Percentiles rank a stretch among this genome's conserved stretches.
Evolutionary conservation across 768 basidiomycete genomes (phyloP).

Genomic region (Tulasnella calospora): DNA sequence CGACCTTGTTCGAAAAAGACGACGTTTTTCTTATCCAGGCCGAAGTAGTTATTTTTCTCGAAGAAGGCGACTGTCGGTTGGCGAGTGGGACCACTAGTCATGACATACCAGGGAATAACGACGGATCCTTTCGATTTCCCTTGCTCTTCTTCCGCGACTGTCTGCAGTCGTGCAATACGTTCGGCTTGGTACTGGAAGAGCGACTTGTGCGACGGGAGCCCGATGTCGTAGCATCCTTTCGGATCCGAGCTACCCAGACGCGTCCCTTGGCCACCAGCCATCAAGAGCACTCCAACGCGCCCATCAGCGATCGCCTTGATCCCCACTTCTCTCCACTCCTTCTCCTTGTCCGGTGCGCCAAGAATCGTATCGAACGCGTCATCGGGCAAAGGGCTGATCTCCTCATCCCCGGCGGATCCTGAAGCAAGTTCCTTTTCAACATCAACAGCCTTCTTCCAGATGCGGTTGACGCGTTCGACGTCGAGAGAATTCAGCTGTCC

Average conservation of each 20-base stretch:
- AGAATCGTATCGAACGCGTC: slow-evolving; percentile 63
- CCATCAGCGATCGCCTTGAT: slow-evolving; percentile 74
- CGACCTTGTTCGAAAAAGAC: slow-evolving; percentile 95
- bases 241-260: slow-evolving; percentile 86
- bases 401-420: slow-evolving; percentile 38
- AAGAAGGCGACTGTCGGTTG: slow-evolving; percentile 83
- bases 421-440: slow-evolving; percentile 51
- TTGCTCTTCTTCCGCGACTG: slow-evolving; percentile 53
- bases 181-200: slow-evolving; percentile 99
- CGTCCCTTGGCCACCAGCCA: slow-evolving; percentile 98
- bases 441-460: slow-evolving; percentile 70
- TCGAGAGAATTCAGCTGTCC: slow-evolving; percentile 75
- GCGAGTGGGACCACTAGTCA: slow-evolving; percentile 97
- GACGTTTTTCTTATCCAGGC: slow-evolving; percentile 71
- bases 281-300: slow-evolving; percentile 89
- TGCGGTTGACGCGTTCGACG: slow-evolving; percentile 84
- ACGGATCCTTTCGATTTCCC: slow-evolving; percentile 51
- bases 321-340: slow-evolving; percentile 73
- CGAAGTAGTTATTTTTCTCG: slow-evolving; percentile 69
- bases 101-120: slow-evolving; percentile 92
- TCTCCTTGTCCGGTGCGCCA: slow-evolving; percentile 50
- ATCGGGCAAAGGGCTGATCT: slow-evolving; percentile 77
- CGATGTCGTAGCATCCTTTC: slow-evolving; percentile 98
- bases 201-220: slow-evolving; percentile 84
- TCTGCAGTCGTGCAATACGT: slow-evolving; percentile 79